Percentiles rank a stretch among this genome's conserved stretches.
These are phyloP conservation scores for Yamadazyma sp. DNA, from an alignment of 1,139 yeast species.

Conservation along the genomic window DNA sequence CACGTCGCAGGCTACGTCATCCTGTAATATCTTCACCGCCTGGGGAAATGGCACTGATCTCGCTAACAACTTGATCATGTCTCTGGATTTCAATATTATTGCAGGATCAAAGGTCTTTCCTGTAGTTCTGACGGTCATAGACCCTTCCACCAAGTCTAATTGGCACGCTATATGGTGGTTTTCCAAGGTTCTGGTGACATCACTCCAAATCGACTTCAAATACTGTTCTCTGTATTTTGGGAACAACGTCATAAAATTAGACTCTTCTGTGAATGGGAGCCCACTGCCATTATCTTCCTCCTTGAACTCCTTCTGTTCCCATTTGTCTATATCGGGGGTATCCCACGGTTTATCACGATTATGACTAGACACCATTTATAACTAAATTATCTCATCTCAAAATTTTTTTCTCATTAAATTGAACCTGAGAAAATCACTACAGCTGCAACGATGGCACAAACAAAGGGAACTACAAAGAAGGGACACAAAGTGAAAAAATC, in stretches of 20 bases:
- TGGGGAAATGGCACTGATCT: conserved; percentile 98
- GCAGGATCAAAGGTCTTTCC: conserved; percentile 96
- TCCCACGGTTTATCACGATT: conserved; percentile 98
- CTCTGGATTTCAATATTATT: conserved; percentile 89
- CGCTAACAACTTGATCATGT: conserved; percentile 86
- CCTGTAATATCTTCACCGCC: conserved; percentile 87
- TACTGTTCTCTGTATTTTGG: conserved; percentile 96
- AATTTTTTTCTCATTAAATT: conserved; percentile 6
- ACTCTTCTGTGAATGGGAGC: conserved; percentile 86
- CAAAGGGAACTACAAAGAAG: conserved; percentile 5
- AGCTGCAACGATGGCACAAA: conserved; percentile 1
- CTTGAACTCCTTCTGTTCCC: conserved; percentile 86
- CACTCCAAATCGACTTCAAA: conserved; percentile 88
- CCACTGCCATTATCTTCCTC: conserved; percentile 90
- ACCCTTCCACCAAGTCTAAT: conserved; percentile 89
- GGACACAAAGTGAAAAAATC: conserved; percentile 7
- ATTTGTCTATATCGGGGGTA: conserved; percentile 90
- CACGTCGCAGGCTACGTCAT: conserved; percentile 93
- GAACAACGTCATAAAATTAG: conserved; percentile 89
- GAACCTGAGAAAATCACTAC: background rate
- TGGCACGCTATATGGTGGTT: conserved; percentile 75
- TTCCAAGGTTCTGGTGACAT: conserved; percentile 79
- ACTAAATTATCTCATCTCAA: conserved; percentile 15
- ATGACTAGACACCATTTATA: conserved; percentile 81
- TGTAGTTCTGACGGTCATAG: conserved; percentile 96